These are phyloP conservation scores for Arabidopsis arenosa DNA, from an alignment of 345 rosid genomes.

Conservation along the genomic window DNA sequence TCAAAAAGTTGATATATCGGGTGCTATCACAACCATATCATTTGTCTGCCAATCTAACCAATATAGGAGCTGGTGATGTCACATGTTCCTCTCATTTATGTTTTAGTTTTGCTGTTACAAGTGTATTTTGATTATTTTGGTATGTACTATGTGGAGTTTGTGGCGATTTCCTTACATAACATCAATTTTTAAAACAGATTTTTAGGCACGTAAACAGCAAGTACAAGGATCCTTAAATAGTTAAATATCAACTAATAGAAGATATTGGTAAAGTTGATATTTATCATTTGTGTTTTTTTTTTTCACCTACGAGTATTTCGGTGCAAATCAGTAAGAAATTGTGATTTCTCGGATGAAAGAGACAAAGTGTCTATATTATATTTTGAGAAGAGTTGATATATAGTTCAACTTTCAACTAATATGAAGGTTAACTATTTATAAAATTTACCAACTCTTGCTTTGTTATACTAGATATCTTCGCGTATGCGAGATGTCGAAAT, in stretches of 20 bases:
- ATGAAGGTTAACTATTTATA: too few species aligned
- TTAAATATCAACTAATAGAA: background rate
- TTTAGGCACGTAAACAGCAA: background rate
- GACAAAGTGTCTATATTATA: too few species aligned
- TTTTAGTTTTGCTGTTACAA: conserved; percentile 17
- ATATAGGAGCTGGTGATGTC: background rate
- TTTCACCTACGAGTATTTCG: too few species aligned
- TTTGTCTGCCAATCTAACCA: conserved; percentile 2
- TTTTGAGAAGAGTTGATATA: too few species aligned
- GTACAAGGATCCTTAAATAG: background rate
- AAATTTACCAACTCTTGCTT: too few species aligned
- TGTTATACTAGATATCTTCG: too few species aligned
- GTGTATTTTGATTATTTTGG: background rate
- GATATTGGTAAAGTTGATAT: background rate
- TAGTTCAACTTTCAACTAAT: too few species aligned
- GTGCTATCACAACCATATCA: background rate
- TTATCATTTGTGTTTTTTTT: too few species aligned
- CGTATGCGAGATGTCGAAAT: too few species aligned
- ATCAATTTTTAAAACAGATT: background rate
- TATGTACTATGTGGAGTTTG: background rate
- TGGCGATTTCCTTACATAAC: background rate
- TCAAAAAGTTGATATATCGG: too few species aligned
- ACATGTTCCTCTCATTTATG: background rate
- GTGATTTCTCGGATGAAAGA: too few species aligned
- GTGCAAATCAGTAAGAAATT: too few species aligned